These are phyloP conservation scores for Monilinia fructicola DNA, from an alignment of 2,329 filamentous ascomycete species.

Conservation along the genomic window DNA sequence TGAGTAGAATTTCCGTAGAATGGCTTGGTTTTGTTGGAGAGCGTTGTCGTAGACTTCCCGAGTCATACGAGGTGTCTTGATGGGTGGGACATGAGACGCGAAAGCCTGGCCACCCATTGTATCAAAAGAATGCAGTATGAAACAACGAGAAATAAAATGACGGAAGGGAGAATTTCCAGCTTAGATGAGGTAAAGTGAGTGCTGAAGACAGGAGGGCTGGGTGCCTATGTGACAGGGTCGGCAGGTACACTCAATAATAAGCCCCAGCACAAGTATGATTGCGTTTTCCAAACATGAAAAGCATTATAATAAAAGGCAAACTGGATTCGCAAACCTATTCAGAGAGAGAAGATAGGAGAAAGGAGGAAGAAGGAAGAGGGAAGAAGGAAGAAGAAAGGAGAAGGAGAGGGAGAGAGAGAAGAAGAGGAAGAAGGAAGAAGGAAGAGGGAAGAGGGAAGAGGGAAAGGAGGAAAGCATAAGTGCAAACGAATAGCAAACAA, in stretches of 20 bases:
- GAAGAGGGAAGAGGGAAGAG: not conserved
- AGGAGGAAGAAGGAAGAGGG: not conserved
- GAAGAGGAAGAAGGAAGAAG: too few species aligned
- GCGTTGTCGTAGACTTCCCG: slow-evolving; percentile 55
- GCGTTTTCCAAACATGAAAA: not conserved
- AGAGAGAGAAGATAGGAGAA: too few species aligned
- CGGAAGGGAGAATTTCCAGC: not conserved
- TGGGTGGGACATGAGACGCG: slow-evolving; percentile 44
- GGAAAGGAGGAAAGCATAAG: too few species aligned
- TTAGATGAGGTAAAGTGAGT: not conserved
- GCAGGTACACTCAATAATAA: not conserved
- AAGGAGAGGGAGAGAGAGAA: too few species aligned
- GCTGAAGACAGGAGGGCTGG: not conserved
- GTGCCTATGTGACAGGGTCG: not conserved
- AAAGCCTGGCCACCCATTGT: slow-evolving; percentile 69
- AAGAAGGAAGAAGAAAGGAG: not conserved
- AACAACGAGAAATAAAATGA: not conserved
- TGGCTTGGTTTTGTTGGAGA: slow-evolving; percentile 47
- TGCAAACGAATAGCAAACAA: not conserved
- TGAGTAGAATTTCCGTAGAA: slow-evolving; percentile 53
- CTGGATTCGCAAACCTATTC: not conserved
- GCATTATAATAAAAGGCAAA: not conserved
- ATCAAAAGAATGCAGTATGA: not conserved
- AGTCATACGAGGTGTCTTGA: slow-evolving; percentile 66
- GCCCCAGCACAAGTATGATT: not conserved